phyloP scores from a whole-genome alignment of 352 stramenopile species.

The Phytophthora constricta region DNA sequence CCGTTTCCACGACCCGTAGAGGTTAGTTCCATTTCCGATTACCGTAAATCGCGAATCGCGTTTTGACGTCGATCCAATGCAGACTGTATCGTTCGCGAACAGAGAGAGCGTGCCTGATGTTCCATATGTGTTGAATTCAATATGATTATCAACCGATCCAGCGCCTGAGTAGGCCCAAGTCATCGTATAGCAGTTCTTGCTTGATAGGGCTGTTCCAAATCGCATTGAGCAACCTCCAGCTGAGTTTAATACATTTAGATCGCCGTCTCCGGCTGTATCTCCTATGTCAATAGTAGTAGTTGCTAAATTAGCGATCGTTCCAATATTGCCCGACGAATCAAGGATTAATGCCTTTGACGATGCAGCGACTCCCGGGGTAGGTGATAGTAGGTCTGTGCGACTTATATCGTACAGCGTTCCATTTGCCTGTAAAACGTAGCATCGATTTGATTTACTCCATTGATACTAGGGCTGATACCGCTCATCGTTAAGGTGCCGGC shows the following conservation, averaged over 20 bases:
- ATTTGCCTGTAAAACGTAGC: neutral
- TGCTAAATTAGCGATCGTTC: neutral
- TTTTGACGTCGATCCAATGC: neutral
- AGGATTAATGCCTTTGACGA: neutral
- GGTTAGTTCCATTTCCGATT: neutral
- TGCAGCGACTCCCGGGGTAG: neutral
- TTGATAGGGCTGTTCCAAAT: neutral
- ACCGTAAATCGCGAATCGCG: neutral
- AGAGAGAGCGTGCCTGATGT: neutral
- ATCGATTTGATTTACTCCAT: neutral
- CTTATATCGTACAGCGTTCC: neutral
- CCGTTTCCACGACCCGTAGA: neutral
- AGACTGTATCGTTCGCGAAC: neutral
- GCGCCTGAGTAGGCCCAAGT: neutral
- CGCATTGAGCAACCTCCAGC: neutral
- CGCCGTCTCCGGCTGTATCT: neutral
- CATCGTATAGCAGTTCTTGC: neutral
- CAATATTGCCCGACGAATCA: neutral
- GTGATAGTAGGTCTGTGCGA: neutral
- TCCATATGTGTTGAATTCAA: neutral
- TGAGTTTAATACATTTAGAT: neutral
- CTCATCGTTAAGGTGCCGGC: neutral
- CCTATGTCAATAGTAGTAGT: neutral
- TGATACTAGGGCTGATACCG: neutral
- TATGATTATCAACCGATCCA: neutral